Conservation (phyloP, 257 asterid genomes). For the Forsythia suspensa region DNA sequence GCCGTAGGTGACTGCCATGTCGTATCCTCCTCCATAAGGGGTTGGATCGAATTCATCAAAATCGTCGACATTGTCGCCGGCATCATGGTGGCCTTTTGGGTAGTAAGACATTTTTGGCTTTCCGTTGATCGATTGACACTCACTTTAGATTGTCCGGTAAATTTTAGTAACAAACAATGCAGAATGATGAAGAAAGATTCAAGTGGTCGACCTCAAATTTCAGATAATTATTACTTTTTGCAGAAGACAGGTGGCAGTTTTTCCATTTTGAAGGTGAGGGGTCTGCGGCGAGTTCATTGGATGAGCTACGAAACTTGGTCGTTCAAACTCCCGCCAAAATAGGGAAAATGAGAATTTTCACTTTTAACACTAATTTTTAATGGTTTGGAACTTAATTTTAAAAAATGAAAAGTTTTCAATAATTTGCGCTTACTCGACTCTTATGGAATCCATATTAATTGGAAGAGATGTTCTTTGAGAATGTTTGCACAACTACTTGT, state of each 20-base stretch:
- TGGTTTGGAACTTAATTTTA: too few species aligned
- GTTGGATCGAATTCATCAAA: slow-evolving; percentile 85
- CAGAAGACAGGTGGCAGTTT: too few species aligned
- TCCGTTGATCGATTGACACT: neutral
- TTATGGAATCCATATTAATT: too few species aligned
- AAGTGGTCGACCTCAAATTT: neutral
- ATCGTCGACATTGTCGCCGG: slow-evolving; percentile 60
- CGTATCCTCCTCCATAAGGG: slow-evolving; percentile 93
- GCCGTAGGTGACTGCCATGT: slow-evolving; percentile 68
- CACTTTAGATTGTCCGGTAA: neutral
- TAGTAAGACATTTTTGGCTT: slow-evolving; percentile 64
- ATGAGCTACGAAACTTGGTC: neutral
- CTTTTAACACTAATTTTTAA: too few species aligned
- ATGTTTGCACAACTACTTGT: too few species aligned
- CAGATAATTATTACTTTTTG: too few species aligned
- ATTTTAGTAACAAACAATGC: too few species aligned
- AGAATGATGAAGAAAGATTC: too few species aligned
- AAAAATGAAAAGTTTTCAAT: too few species aligned
- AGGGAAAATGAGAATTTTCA: neutral
- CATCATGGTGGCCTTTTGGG: slow-evolving; percentile 57
- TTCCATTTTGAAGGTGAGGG: neutral
- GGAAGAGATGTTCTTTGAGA: too few species aligned
- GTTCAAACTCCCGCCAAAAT: neutral
- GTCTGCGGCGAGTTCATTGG: neutral
- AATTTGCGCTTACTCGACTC: neutral